phyloP scores from a whole-genome alignment of 805 yeast species.

The Millerago galiae region DNA sequence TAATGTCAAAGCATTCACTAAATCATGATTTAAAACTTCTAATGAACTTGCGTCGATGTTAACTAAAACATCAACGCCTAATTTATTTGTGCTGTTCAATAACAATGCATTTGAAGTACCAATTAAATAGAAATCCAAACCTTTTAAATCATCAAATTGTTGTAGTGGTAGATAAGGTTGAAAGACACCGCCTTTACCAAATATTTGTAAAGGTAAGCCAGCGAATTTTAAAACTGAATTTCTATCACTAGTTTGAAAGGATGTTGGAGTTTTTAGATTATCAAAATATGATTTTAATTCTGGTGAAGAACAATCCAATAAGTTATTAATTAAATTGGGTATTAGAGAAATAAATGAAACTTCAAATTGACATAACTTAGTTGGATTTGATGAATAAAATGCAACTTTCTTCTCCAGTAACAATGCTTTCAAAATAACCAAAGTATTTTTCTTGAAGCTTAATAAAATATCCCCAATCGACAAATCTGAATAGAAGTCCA shows the following conservation, averaged over 20 bases:
- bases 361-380: conserved; percentile 73
- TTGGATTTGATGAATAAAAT: conserved; percentile 76
- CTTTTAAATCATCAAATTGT: conserved; percentile 69
- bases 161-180: conserved; percentile 93
- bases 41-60: conserved; percentile 50
- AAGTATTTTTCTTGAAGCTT: conserved; percentile 49
- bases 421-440: conserved; percentile 70
- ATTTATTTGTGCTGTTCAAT: conserved; percentile 51
- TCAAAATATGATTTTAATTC: conserved; percentile 47
- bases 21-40: conserved; percentile 39
- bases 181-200: conserved; percentile 82
- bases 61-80: conserved; percentile 61
- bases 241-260: conserved; percentile 73
- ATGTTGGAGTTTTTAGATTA: conserved; percentile 49
- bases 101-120: conserved; percentile 88
- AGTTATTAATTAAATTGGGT: conserved; percentile 68
- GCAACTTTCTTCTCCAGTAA: conserved; percentile 68
- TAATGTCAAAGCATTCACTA: conserved; percentile 39
- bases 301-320: conserved; percentile 80
- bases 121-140: conserved; percentile 59
- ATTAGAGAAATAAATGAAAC: conserved; percentile 77
- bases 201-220: conserved; percentile 83
- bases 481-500: conserved; percentile 67
- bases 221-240: conserved; percentile 69
- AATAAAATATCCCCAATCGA: conserved; percentile 59